Evolutionary conservation across 2,329 filamentous ascomycete species (phyloP), one percentile per base, ranked within the genome.

Genomic region (Colletotrichum shisoi): DNA sequence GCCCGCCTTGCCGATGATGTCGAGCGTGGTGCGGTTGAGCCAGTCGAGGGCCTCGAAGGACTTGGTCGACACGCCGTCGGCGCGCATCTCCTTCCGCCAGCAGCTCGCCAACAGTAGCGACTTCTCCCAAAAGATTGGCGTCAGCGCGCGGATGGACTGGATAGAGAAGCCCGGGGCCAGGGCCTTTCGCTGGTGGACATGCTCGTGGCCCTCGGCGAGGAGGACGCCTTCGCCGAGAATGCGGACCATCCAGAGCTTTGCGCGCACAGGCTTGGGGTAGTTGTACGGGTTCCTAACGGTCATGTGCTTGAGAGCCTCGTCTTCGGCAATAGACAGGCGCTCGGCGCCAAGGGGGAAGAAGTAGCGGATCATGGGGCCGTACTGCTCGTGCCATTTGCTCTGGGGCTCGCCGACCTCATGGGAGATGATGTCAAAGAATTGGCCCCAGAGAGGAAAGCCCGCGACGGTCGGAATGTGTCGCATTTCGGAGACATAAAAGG

Each of bases 321-420:
- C 79, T 53, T 81, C 79, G 65, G 79, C 79, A 51, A 82, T 72
- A 3, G 80, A 79, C 9, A 82, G 74, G 45, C 80, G 75, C 71
- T 81, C 80, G 27, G 76, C 74, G 56, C 80, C 80, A 44, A 82
- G 79, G 27, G 80, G 80, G 64, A 82, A 82, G 74, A 79, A 81
- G 68, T 82, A 82, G 61, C 80, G 76, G 59, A 82, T 76, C 52
- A 82, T 79, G 37, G 77, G 75, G 17, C 79, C 80, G 53, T 80
- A 74, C 27, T 77, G 57, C 44, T 76, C 67, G 70, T 82, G 80
- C 80, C 80, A 82, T 65, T 73, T 65, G 49, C 80, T 76, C 63
- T 81, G 79, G 17, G 78, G 75, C 7, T 80, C 73, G 58, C 80
- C 80, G 54, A 77, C 78, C 69, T 82, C 80, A 53, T 75, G 73